Conservation (phyloP, 2,329 filamentous ascomycete species). For the Didymella sp. region DNA sequence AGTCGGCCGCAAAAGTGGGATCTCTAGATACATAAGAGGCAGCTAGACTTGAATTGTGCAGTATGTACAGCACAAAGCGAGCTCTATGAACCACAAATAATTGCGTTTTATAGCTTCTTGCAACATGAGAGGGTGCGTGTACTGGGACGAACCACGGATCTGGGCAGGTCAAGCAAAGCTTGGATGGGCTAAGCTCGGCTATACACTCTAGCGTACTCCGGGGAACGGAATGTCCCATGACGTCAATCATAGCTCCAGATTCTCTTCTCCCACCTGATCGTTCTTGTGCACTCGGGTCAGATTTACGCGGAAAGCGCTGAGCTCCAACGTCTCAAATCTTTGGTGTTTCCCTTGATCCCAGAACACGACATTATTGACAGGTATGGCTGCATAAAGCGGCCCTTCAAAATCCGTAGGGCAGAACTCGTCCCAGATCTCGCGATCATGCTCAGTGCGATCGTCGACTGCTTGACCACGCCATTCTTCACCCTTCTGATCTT, state of each 20-base stretch:
- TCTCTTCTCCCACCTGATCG: not conserved
- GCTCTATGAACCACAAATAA: too few relatives aligned
- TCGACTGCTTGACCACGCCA: slow-evolving; percentile 41
- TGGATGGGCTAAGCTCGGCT: not conserved
- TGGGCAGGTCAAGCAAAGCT: not conserved
- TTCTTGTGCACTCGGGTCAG: slow-evolving; percentile 20
- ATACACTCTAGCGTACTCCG: not conserved
- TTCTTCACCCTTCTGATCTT: slow-evolving; percentile 41
- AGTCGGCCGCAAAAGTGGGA: too few relatives aligned
- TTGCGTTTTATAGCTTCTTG: not conserved
- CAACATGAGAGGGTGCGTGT: not conserved
- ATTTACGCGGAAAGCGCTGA: slow-evolving; percentile 44
- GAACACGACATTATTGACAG: slow-evolving; percentile 48
- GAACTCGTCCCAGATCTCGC: slow-evolving; percentile 46
- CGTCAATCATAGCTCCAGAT: slow-evolving; percentile 2
- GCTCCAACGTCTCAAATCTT: slow-evolving; percentile 35
- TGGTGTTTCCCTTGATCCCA: slow-evolving; percentile 37
- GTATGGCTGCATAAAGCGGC: slow-evolving; percentile 42
- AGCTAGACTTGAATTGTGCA: too few relatives aligned
- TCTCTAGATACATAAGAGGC: too few relatives aligned
- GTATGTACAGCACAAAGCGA: too few relatives aligned
- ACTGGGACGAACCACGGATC: not conserved
- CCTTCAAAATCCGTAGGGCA: slow-evolving; percentile 46
- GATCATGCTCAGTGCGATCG: slow-evolving; percentile 18
- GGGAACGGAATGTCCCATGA: not conserved